Evolutionary conservation across 1,284 basidiomycete genomes (phyloP), one percentile per base, ranked within the genome.

Genomic region (Sanghuangporus baumii): DNA sequence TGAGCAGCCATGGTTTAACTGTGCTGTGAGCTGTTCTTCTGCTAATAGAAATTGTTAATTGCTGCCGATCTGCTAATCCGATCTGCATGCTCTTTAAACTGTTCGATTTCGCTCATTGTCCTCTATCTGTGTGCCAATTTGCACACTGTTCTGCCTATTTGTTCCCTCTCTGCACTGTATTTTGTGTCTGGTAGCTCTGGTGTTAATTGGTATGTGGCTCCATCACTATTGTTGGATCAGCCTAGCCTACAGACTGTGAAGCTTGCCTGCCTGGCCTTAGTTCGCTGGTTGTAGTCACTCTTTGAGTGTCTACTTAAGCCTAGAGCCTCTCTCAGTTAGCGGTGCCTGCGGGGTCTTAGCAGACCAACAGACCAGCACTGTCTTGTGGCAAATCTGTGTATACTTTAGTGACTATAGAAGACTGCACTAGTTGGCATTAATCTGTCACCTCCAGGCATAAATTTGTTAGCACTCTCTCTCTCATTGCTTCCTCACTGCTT

Each of bases 291-390:
- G 31, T 37, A n/a, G 31, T 34, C 40, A 31, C 52, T 23, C 23
- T 55, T 38, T 34, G 52, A 16, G 36, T 36, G 36, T 56, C 37
- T 41, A 23, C 37, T 37, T 41, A 40, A 40, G 55, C 36, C 37
- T 57, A 57, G 55, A 57, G 55, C 55, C 55, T 57, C 55, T 41
- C 23, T 57, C n/a, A 41, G 36, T 43, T 23, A 40, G 55, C 55
- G 55, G 38, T 57, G 55, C 55, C 37, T 37, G 34, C 34, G 34
- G 55, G 55, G 37, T 40, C 38, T 40, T 37, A 41, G 38, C 16
- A 12, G 55, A 40, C 55, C 55, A 57, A 57, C 55, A 57, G 55
- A 57, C n/a, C 55, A 57, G 55, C 36, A 57, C 55, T 57, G 55
- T 57, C 55, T 57, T 57, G 55, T 20, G 37, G 55, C 12, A 12